Evolutionary conservation across 2,329 filamentous ascomycete species (phyloP).

Genomic region (Fusarium circinatum): DNA sequence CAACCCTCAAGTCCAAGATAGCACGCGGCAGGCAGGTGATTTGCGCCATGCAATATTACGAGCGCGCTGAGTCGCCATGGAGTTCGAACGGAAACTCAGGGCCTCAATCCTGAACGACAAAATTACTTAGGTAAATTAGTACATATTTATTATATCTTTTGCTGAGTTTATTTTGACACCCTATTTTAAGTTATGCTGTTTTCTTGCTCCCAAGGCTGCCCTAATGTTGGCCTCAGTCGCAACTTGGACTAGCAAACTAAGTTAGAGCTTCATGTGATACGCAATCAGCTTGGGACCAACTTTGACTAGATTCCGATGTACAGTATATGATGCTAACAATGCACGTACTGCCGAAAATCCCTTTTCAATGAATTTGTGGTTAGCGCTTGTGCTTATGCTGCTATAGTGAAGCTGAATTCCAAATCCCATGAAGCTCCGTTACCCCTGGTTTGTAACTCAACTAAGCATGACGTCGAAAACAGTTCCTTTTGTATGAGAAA

Average conservation of each 20-base stretch:
- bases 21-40: not conserved
- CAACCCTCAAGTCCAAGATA: not conserved
- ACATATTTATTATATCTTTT: not conserved
- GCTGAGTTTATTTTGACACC: not conserved
- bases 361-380: not conserved
- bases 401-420: not conserved
- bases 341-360: not conserved
- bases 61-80: not conserved
- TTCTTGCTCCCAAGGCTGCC: not conserved
- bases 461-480: constrained; percentile 12
- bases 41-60: not conserved
- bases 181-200: not conserved
- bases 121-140: not conserved
- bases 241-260: not conserved
- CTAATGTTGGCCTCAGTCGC: not conserved
- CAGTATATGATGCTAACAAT: not conserved
- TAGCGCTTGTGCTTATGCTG: not conserved
- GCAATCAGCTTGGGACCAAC: not conserved
- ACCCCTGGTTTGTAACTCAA: not conserved
- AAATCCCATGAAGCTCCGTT: not conserved
- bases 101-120: not conserved
- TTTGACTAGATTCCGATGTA: not conserved
- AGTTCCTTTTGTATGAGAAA: not conserved
- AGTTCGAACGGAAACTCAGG: not conserved
- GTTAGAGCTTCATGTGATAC: not conserved